A percentile compares a stretch with the other conserved stretches of the same genome.
These are phyloP conservation scores for Vitis vinifera DNA, from an alignment of 164 flowering plant species.

Conservation along the genomic window DNA sequence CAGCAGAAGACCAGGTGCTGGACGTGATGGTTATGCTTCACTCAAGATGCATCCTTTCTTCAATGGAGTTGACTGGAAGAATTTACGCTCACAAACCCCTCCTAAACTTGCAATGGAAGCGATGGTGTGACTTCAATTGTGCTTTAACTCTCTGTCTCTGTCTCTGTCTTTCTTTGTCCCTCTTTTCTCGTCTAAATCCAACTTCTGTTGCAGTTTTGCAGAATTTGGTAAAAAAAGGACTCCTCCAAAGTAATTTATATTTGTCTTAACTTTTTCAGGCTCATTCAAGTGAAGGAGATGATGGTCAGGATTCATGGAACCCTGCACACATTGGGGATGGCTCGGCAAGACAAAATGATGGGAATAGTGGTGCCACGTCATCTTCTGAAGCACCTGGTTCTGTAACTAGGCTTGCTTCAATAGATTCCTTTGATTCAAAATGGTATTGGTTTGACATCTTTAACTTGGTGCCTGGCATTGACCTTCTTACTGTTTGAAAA, in stretches of 20 bases:
- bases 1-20: constrained; percentile 86
- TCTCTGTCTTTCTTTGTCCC: not conserved
- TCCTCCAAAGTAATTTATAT: not conserved
- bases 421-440: constrained; percentile 97
- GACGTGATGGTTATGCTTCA: constrained; percentile 80
- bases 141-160: not conserved
- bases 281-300: constrained; percentile 46
- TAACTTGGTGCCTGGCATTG: not conserved
- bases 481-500: not conserved
- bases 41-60: constrained; percentile 92
- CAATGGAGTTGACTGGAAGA: constrained; percentile 77
- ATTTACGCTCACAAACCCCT: constrained; percentile 54
- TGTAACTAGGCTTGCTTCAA: constrained; percentile 87
- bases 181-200: not conserved
- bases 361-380: constrained; percentile 49
- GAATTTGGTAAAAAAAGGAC: not conserved
- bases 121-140: constrained; percentile 31
- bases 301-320: constrained; percentile 66
- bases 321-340: constrained; percentile 79
- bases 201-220: not conserved
- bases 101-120: constrained; percentile 70
- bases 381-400: constrained; percentile 61
- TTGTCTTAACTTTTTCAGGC: constrained; percentile 12
- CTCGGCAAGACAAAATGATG: constrained; percentile 42
- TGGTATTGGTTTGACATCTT: constrained; percentile 46